Base-by-base conservation (phyloP, 768 basidiomycete genomes). In the Piloderma croceum region DNA sequence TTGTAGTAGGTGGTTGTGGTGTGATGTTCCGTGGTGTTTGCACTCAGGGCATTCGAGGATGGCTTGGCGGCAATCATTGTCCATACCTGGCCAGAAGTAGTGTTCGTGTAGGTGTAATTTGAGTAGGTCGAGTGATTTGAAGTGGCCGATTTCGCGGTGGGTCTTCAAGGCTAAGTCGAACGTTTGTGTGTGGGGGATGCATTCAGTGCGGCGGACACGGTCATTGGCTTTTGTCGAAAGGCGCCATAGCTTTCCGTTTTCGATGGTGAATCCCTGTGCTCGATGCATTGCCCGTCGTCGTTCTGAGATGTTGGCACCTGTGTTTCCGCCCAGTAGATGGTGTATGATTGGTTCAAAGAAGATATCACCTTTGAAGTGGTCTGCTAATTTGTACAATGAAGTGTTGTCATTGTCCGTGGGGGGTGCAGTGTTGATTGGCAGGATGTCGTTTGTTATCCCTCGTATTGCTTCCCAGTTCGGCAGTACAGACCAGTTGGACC, bases 51-150 rank as follows among this genome's bases (percentile, higher is more conserved):
- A 57, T 20, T 44, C 19, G 3, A 6, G n/a, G 29, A 49, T 49
- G 10, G 38, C 33, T 1, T 36, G 41, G 1, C 44, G 31, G 34
- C 54, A 53, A 22, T 51, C 45, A 6, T 25, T 31, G 27, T 60
- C 54, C 13, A 60, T 29, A 15, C 15, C 10, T 9, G 45, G 0
- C 43, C 38, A 3, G 65, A 62, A 45, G 58, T 60, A 21, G 42
- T 44, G 2, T 39, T 66, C 63, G 12, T 58, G 24, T 4, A 69
- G 35, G 2, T 34, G 33, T 1, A 50, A 51, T 31, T 67, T 67
- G 38, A 67, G 52, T 3, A 38, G 10, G 42, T 70, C 66, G 1
- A 60, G 39, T n/a, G n/a, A n/a, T 2, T 58, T 56, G 46, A 56
- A 67, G 38, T 69, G 68, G 10, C 27, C 27, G 0, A 36, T 34